These are phyloP conservation scores for Dryadomyces sulphureus DNA, from an alignment of 2,329 filamentous ascomycete species.

Conservation along the genomic window DNA sequence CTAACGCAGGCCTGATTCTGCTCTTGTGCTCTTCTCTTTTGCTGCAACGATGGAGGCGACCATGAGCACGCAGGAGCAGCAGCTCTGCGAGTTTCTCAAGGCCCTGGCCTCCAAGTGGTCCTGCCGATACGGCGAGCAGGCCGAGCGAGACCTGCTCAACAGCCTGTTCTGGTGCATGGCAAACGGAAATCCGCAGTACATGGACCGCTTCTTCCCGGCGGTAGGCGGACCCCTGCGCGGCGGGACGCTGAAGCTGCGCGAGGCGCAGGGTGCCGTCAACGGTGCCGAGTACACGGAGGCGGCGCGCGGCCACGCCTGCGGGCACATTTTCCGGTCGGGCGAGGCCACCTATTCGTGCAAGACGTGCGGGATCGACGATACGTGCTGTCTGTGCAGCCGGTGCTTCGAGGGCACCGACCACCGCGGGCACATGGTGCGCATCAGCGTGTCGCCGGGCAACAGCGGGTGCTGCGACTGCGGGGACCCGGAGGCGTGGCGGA, in stretches of 20 bases:
- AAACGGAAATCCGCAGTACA: constrained; percentile 56
- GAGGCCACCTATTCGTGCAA: constrained; percentile 91
- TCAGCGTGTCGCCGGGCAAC: constrained; percentile 28
- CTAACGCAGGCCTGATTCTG: background rate
- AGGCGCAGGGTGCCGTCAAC: constrained; percentile 83
- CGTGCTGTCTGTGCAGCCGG: constrained; percentile 82
- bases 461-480: constrained; percentile 72
- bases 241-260: constrained; percentile 58
- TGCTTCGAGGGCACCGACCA: constrained; percentile 96
- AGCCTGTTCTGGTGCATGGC: constrained; percentile 81
- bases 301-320: constrained; percentile 83
- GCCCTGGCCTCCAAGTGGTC: constrained; percentile 58
- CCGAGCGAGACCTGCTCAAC: constrained; percentile 56
- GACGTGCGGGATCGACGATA: constrained; percentile 88
- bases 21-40: background rate
- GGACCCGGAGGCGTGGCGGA: constrained; percentile 85
- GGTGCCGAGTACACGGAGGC: constrained; percentile 90
- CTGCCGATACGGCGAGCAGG: constrained; percentile 61
- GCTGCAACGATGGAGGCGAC: constrained; percentile 1
- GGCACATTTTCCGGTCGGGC: constrained; percentile 90
- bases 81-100: constrained; percentile 71
- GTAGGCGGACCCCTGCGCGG: constrained; percentile 44
- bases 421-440: constrained; percentile 79
- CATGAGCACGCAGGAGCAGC: constrained; percentile 57
- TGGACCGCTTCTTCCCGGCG: constrained; percentile 69